These are phyloP conservation scores for Wickerhamomyces queroliae DNA, from an alignment of 805 yeast species.

Conservation along the genomic window DNA sequence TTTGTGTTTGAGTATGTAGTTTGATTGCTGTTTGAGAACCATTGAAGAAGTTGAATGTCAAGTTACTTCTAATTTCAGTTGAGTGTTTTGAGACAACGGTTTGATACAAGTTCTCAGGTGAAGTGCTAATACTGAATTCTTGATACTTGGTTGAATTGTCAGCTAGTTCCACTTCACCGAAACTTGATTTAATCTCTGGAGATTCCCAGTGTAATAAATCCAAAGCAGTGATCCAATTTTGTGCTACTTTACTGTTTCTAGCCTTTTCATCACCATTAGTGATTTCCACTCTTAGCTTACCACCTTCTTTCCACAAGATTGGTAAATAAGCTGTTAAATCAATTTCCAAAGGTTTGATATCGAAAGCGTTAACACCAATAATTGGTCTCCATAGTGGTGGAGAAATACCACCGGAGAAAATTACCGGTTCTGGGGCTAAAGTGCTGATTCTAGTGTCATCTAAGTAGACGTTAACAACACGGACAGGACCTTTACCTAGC, in stretches of 20 bases:
- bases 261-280: constrained; percentile 20
- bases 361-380: constrained; percentile 70
- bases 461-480: constrained; percentile 58
- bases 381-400: constrained; percentile 81
- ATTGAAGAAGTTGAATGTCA: constrained; percentile 13
- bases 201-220: constrained; percentile 51
- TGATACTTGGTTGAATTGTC: constrained; percentile 20
- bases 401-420: constrained; percentile 77
- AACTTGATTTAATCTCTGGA: constrained; percentile 28
- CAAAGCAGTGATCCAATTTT: constrained; percentile 59
- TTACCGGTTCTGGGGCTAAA: constrained; percentile 63
- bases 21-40: constrained; percentile 18
- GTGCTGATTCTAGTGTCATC: constrained; percentile 55
- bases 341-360: constrained; percentile 60
- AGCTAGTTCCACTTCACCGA: constrained; percentile 30
- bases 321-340: constrained; percentile 72
- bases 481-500: constrained; percentile 64
- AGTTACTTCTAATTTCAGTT: constrained; percentile 9
- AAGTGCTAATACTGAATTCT: constrained; percentile 6
- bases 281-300: constrained; percentile 11
- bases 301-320: constrained; percentile 47
- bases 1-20: constrained; percentile 14
- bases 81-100: constrained; percentile 13
- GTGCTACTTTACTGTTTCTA: constrained; percentile 32
- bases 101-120: constrained; percentile 16